Conservation (phyloP, 192 early-diverging fungal genomes). For the Diversispora epigaea region DNA sequence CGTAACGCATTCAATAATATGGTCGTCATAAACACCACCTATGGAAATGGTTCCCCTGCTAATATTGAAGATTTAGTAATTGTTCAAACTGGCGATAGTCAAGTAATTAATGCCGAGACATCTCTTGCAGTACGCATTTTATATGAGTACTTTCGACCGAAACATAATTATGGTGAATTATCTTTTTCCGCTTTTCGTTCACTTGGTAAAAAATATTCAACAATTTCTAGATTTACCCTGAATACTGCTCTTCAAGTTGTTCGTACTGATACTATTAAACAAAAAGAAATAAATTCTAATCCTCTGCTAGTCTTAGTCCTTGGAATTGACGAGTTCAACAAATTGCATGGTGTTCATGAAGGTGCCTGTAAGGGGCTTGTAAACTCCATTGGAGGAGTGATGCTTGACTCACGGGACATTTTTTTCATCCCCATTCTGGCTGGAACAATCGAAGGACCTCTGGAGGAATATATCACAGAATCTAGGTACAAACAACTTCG, state of each 20-base stretch:
- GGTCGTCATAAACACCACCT: background rate
- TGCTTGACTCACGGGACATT: background rate
- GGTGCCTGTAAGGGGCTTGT: background rate
- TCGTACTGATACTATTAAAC: background rate
- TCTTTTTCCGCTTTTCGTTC: background rate
- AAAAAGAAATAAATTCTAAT: background rate
- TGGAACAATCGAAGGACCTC: constrained; percentile 23
- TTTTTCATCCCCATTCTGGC: constrained; percentile 1
- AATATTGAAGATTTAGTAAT: background rate
- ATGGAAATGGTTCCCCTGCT: background rate
- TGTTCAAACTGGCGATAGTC: no score
- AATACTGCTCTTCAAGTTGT: background rate
- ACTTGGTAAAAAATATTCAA: background rate
- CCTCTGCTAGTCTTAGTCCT: background rate
- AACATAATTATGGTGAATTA: no score
- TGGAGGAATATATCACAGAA: background rate
- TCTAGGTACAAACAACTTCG: background rate
- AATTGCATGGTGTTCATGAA: background rate
- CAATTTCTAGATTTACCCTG: background rate
- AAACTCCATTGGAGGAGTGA: background rate
- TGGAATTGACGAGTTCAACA: constrained; percentile 7
- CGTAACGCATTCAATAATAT: background rate
- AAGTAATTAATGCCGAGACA: no score
- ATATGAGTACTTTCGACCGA: background rate
- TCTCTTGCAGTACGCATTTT: background rate